Evolutionary conservation across 352 stramenopile species (phyloP).

Genomic region (Globisporangium spiculum): DNA sequence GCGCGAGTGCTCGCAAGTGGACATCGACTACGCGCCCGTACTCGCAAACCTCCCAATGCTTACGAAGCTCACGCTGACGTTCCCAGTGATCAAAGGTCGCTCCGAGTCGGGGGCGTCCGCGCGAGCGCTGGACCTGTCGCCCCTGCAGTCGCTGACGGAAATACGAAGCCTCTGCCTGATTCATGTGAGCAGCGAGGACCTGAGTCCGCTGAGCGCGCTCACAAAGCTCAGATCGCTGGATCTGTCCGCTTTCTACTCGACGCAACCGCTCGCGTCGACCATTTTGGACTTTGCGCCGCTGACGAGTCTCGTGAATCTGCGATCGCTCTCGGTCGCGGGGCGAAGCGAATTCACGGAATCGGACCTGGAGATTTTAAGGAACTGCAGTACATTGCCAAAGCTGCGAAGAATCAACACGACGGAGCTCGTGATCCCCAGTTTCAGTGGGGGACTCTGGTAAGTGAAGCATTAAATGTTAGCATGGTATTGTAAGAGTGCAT

Average conservation of each 20-base stretch:
- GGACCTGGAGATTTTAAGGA: background rate
- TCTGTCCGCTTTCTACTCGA: conserved; percentile 5
- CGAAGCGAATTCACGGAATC: background rate
- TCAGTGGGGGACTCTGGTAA: background rate
- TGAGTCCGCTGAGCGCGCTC: background rate
- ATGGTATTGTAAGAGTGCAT: background rate
- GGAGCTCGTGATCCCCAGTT: conserved; percentile 3
- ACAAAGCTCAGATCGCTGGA: background rate
- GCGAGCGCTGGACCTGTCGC: background rate
- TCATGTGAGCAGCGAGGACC: background rate
- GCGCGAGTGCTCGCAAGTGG: conserved; percentile 4
- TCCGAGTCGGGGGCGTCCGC: background rate
- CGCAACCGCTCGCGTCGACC: background rate
- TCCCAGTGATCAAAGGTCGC: background rate
- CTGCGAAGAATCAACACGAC: conserved; percentile 1
- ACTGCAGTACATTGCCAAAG: background rate
- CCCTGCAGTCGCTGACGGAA: background rate
- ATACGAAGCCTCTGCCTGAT: background rate
- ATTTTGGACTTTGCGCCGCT: background rate
- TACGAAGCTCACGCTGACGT: conserved; percentile 3
- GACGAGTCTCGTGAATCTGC: conserved; percentile 2
- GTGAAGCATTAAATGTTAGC: background rate
- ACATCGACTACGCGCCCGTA: conserved; percentile 3
- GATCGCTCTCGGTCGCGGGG: conserved; percentile 1
- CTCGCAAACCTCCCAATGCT: background rate